Conservation (phyloP, 2,329 filamentous ascomycete species). For the Penicillium palitans region DNA sequence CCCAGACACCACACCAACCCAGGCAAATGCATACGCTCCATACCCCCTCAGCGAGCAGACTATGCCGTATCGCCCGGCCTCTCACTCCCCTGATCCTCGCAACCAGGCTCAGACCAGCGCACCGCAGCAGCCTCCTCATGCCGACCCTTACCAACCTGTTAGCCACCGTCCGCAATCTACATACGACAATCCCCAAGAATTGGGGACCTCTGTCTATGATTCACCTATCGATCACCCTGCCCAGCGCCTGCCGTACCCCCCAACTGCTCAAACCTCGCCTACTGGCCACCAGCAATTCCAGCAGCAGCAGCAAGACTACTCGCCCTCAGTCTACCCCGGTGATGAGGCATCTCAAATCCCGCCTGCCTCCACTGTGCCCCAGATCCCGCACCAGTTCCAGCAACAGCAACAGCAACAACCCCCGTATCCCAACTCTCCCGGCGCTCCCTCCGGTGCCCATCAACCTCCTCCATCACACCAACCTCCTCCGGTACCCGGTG, state of each 20-base stretch:
- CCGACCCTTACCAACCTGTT: conserved; percentile 44
- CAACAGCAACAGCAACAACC: conserved; percentile 31
- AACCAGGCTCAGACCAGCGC: conserved; percentile 36
- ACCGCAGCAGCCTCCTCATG: conserved; percentile 53
- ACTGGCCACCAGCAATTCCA: conserved; percentile 34
- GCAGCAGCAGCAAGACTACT: conserved; percentile 41
- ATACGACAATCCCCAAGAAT: conserved; percentile 72
- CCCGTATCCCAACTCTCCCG: conserved; percentile 35
- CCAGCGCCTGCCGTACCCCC: conserved; percentile 38
- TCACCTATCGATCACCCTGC: conserved; percentile 59
- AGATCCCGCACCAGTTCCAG: conserved; percentile 22
- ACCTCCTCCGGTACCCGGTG: conserved; percentile 38
- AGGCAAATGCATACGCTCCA: conserved; percentile 51
- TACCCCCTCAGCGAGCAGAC: conserved; percentile 65
- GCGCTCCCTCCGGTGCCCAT: conserved; percentile 28
- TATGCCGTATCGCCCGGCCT: conserved; percentile 42
- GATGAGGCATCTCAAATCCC: conserved; percentile 33
- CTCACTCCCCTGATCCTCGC: conserved; percentile 45
- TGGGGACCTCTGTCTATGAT: conserved; percentile 75
- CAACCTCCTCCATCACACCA: conserved; percentile 37
- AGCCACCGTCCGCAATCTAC: conserved; percentile 65
- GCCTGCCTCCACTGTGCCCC: conserved; percentile 17
- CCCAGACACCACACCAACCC: conserved; percentile 37
- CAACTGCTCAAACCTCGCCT: conserved; percentile 28
- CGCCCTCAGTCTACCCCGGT: conserved; percentile 42